A percentile compares a stretch with the other conserved stretches of the same genome.
These are phyloP conservation scores for Cystobasidium pallidum DNA, from an alignment of 1,284 basidiomycete species.

Conservation along the genomic window DNA sequence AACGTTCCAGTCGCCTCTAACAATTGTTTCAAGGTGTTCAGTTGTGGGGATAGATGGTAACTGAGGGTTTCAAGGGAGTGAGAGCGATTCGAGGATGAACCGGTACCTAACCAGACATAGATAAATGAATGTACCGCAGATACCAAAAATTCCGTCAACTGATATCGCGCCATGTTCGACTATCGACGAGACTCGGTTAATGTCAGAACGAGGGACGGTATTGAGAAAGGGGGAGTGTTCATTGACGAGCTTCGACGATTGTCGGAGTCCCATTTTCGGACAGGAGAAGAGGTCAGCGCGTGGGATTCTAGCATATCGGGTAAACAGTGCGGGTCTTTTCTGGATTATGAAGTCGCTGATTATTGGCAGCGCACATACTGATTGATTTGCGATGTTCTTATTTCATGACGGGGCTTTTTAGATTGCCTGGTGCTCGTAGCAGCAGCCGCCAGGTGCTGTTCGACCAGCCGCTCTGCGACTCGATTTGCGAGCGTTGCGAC, in stretches of 20 bases:
- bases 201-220: not conserved
- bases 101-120: conserved; percentile 17
- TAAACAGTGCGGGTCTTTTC: too few species aligned
- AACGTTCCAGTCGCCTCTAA: conserved; percentile 29
- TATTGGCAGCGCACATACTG: not conserved
- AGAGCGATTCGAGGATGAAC: not conserved
- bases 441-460: not conserved
- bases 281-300: too few species aligned
- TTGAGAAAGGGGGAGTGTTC: not conserved
- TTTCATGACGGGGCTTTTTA: conserved; percentile 3
- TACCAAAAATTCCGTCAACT: conserved; percentile 15
- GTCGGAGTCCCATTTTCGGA: too few species aligned
- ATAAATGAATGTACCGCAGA: not conserved
- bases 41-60: not conserved
- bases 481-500: not conserved
- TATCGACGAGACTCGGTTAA: not conserved
- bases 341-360: too few species aligned
- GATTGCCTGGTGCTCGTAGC: not conserved
- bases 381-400: not conserved
- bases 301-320: too few species aligned
- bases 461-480: not conserved
- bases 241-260: too few species aligned
- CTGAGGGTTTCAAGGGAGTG: conserved; percentile 7
- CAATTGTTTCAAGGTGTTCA: not conserved
- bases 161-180: not conserved